Percentiles rank a stretch among this genome's conserved stretches.
phyloP scores from a whole-genome alignment of 1,139 yeast species.

The Blastobotrys petasosporus region DNA sequence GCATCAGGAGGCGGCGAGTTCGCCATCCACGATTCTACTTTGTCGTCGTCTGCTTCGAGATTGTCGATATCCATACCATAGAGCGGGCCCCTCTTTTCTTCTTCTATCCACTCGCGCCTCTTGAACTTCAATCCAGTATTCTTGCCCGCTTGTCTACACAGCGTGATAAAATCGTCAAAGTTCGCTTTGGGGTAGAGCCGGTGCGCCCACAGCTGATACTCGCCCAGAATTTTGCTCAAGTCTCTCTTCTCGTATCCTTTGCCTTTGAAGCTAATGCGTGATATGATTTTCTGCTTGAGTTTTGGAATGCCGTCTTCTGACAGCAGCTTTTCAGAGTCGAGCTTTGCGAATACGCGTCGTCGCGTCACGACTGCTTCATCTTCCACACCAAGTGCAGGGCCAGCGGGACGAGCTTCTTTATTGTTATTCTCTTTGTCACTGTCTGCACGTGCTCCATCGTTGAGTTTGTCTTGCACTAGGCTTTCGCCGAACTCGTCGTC shows the following conservation, averaged over 20 bases:
- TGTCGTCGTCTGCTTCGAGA: background rate
- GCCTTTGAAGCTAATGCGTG: conserved; percentile 32
- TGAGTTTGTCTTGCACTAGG: no score
- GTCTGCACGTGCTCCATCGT: no score
- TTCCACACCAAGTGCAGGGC: conserved; percentile 14
- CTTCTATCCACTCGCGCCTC: conserved; percentile 29
- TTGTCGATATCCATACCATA: background rate
- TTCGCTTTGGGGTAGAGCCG: conserved; percentile 71
- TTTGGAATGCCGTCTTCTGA: conserved; percentile 32
- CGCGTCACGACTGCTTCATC: conserved; percentile 33
- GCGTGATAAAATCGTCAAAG: conserved; percentile 51
- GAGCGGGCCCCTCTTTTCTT: conserved; percentile 22
- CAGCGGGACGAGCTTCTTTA: no score
- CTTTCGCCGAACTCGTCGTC: no score
- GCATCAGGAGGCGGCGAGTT: background rate
- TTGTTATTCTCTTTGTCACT: no score
- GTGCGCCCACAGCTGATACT: conserved; percentile 84
- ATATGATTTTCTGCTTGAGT: conserved; percentile 23
- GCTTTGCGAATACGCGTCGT: conserved; percentile 28
- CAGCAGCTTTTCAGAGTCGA: conserved; percentile 34
- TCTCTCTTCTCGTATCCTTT: conserved; percentile 41
- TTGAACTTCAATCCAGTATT: conserved; percentile 25
- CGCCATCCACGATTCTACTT: no score
- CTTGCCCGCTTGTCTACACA: conserved; percentile 32
- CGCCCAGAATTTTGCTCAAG: conserved; percentile 47